Base-by-base conservation (phyloP, 495 filamentous ascomycete species). In the Xylaria venustula region DNA sequence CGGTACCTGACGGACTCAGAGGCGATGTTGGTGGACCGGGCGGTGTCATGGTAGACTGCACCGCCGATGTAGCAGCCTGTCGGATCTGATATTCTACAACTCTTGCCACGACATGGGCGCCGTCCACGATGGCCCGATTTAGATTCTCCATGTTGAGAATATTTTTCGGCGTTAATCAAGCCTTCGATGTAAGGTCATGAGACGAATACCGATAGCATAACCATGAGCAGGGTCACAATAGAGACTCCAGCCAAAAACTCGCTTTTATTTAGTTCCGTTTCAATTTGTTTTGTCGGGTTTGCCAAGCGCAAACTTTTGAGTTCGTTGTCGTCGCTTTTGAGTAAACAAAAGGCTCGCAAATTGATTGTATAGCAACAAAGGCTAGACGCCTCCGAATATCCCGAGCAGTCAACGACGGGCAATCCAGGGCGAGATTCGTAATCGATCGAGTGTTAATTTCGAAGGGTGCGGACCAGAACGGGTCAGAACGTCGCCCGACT, bases 31-130 rank as follows among this genome's bases (percentile, higher is more conserved):
- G 22, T 25, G 17, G 30, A 11, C 9, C 12, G 5, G 34, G 12
- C 23, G 56, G 30, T 5, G 5, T 11, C 30, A 11, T 34, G 17
- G 48, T 44, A 36, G 58, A 23, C n/a, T 36, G 2, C 2, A 55
- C 14, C 20, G 41, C 9, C 19, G 51, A 23, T 1, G 46, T 20
- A 2, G 53, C 19, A n/a, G 45, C 67, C 54, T 72, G 65, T 56
- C 70, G 56, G 30, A 63, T 40, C 42, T 72, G 70, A 49, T 66
- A 55, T 62, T 68, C 65, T 51, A 72, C 64, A 45, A 66, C 61
- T 41, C 66, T 70, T 52, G 63, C 71, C 57, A 74, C 71, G 22
- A 74, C 54, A 42, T 69, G 61, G 20, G 64, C 70, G 60, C 66
- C 68, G 42, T 60, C 66, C 51, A 69, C 71, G 55, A 74, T 30